Base-by-base conservation (phyloP, 2,329 filamentous ascomycete genomes). In the Colletotrichum zoysiae region DNA sequence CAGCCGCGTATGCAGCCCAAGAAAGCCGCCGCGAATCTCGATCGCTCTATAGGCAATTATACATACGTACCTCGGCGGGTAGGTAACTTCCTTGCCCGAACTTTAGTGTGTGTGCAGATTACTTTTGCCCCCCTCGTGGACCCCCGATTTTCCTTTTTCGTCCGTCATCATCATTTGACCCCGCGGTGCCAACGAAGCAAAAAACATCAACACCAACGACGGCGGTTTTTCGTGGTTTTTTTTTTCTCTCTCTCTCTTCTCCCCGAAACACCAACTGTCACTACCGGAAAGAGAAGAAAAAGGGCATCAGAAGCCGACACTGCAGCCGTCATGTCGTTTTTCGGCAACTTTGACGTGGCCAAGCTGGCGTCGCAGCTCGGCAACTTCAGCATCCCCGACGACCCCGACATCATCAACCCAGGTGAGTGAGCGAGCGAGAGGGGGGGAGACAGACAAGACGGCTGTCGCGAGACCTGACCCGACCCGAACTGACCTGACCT, bases 321-420 rank as follows among this genome's bases (percentile, higher is more conserved):
- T 11, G 40, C 3, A 30, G 20, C 12, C 33, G 7, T 14, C 53
- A 73, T 73, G 70, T 73, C 70, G n/a, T 46, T 73, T 9, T 63
- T 73, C 38, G 62, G 58, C 42, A 71, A 71, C 67, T 79, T 82
- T 67, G 70, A 75, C 67, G 59, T 74, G 16, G 75, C 74, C 20
- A 82, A 81, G 66, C 75, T 81, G 30, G 76, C 76, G 61, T 78
- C 79, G 44, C 78, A 81, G 64, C 79, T 83, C 33, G 83, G 85
- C 73, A 83, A 84, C 74, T 79, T 86, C 63, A 69, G 30, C 50
- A 74, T 70, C 56, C 58, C 74, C 57, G 74, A 77, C 51, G 80
- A 80, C 59, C 84, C 76, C 81, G 81, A 74, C 81, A 83, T 66
- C 58, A 71, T 40, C 59, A 72, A 44, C 78, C 75, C 50, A 71